Evolutionary conservation across 2,329 filamentous ascomycete genomes (phyloP).

Genomic region (Apiospora hydei): DNA sequence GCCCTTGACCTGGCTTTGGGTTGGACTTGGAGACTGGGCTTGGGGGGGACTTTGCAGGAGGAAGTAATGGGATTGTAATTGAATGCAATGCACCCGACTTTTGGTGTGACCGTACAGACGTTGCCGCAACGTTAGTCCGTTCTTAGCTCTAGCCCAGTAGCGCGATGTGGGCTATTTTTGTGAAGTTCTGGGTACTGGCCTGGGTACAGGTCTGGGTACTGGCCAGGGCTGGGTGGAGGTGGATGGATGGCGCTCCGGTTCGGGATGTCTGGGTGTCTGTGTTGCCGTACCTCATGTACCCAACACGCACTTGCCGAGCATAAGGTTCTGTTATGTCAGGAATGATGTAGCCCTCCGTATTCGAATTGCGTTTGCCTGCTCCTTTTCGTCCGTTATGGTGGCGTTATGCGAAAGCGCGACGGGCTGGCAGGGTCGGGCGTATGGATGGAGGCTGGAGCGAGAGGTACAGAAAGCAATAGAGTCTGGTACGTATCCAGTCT

Average conservation of each 20-base stretch:
- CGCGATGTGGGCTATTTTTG: constrained; percentile 15
- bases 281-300: not conserved
- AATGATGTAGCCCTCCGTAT: constrained; percentile 10
- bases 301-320: not conserved
- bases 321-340: constrained; percentile 1
- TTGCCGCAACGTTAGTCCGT: constrained; percentile 21
- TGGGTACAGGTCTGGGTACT: not conserved
- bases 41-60: constrained; percentile 10
- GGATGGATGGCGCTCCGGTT: not conserved
- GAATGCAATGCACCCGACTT: constrained; percentile 21
- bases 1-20: constrained; percentile 3
- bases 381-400: constrained; percentile 10
- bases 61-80: constrained; percentile 18
- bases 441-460: not conserved
- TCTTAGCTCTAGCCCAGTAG: constrained; percentile 14
- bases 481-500: constrained; percentile 20
- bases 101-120: constrained; percentile 20
- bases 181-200: not conserved
- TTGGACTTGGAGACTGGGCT: not conserved
- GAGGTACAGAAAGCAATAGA: not conserved
- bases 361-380: constrained; percentile 3
- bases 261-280: not conserved
- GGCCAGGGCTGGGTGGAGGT: not conserved
- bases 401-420: not conserved
- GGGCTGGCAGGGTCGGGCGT: not conserved